phyloP scores from a whole-genome alignment of 2,329 filamentous ascomycete genomes.

The Talaromyces sp. region DNA sequence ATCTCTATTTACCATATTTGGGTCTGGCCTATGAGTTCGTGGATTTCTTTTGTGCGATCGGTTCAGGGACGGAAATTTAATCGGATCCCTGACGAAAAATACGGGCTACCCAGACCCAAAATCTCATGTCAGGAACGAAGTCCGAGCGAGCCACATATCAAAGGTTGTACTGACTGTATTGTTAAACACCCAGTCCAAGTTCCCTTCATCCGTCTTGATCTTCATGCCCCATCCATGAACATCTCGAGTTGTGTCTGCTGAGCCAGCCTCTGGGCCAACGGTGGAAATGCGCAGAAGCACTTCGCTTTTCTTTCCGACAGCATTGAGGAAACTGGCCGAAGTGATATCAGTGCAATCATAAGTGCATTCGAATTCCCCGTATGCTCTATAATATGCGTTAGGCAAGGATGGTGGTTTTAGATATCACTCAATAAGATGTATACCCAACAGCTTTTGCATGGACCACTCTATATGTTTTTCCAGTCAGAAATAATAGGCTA shows the following conservation, averaged over 20 bases:
- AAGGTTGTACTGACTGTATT: slow-evolving; percentile 11
- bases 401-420: background rate
- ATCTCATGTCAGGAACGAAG: background rate
- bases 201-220: slow-evolving; percentile 53
- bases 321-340: slow-evolving; percentile 53
- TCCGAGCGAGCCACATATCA: background rate
- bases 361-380: slow-evolving; percentile 60
- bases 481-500: background rate
- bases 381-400: slow-evolving; percentile 35
- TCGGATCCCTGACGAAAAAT: slow-evolving; percentile 66
- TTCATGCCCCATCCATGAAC: slow-evolving; percentile 51
- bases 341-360: slow-evolving; percentile 58
- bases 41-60: slow-evolving; percentile 65
- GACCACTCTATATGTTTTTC: slow-evolving; percentile 43
- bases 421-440: background rate
- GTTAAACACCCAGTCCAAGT: slow-evolving; percentile 18
- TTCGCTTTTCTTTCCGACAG: slow-evolving; percentile 54
- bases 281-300: slow-evolving; percentile 50
- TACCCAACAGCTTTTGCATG: slow-evolving; percentile 57
- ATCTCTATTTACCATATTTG: slow-evolving; percentile 22
- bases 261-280: slow-evolving; percentile 47
- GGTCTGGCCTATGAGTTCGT: slow-evolving; percentile 25
- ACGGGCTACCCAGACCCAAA: slow-evolving; percentile 48
- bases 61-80: slow-evolving; percentile 68
- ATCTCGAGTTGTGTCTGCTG: slow-evolving; percentile 50